These are phyloP conservation scores for Diplodia sapinea DNA, from an alignment of 2,329 filamentous ascomycete species.

Conservation along the genomic window DNA sequence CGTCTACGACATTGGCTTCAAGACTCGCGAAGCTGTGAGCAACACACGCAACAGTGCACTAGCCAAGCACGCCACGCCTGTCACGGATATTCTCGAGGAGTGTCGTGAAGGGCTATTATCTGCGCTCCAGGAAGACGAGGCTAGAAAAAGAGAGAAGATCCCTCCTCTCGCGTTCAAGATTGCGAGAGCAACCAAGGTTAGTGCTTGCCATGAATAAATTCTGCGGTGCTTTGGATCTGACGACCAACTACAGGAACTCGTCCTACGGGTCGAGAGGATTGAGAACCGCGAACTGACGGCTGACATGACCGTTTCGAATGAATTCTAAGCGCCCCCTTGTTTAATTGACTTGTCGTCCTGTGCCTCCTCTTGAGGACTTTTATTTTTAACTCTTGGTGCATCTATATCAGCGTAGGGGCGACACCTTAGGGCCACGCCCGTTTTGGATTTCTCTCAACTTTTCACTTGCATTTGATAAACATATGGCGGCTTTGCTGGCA, in stretches of 20 bases:
- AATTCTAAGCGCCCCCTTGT: conserved; percentile 27
- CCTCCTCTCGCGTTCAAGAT: conserved; percentile 88
- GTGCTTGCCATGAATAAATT: conserved; percentile 17
- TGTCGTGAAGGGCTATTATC: conserved; percentile 71
- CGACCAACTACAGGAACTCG: conserved; percentile 43
- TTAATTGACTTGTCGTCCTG: background rate
- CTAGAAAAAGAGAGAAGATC: conserved; percentile 66
- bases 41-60: conserved; percentile 59
- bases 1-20: conserved; percentile 71
- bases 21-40: conserved; percentile 62
- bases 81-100: conserved; percentile 63
- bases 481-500: conserved; percentile 25
- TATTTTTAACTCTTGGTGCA: background rate
- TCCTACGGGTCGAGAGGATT: conserved; percentile 50
- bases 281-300: conserved; percentile 45
- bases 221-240: background rate
- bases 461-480: background rate
- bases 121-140: conserved; percentile 63
- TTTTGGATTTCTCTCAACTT: background rate
- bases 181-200: conserved; percentile 76
- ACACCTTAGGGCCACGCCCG: background rate
- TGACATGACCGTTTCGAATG: conserved; percentile 30
- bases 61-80: conserved; percentile 56
- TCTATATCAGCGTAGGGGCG: background rate
- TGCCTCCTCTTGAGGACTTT: background rate